phyloP scores from a whole-genome alignment of 2,329 filamentous ascomycete genomes.

The Aureobasidium uvarum region DNA sequence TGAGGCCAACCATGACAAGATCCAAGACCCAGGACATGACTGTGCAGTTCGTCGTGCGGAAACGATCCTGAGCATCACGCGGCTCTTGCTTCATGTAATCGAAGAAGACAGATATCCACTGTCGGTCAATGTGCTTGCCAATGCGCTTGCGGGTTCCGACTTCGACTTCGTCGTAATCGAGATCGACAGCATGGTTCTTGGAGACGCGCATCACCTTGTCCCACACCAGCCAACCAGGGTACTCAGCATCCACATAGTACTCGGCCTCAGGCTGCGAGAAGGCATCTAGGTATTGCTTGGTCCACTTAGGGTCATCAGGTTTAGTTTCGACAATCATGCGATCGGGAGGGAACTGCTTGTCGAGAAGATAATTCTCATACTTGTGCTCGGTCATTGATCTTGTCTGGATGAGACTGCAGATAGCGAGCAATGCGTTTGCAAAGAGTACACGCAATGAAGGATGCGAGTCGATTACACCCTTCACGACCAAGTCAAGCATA shows the following conservation, averaged over 20 bases:
- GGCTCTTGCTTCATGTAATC: conserved; percentile 96
- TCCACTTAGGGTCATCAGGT: conserved; percentile 74
- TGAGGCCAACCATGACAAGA: conserved; percentile 76
- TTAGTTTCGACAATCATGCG: conserved; percentile 72
- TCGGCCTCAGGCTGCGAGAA: conserved; percentile 77
- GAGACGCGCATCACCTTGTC: conserved; percentile 80
- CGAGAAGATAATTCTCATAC: conserved; percentile 81
- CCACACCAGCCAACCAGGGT: conserved; percentile 97
- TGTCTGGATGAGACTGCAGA: conserved; percentile 82
- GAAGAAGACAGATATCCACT: conserved; percentile 87
- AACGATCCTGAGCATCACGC: conserved; percentile 77
- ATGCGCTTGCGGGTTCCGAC: conserved; percentile 71
- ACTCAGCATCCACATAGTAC: conserved; percentile 88
- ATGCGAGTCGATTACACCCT: conserved; percentile 85
- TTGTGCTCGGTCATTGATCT: conserved; percentile 82
- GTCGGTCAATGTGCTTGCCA: conserved; percentile 71
- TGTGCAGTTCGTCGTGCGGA: conserved; percentile 83
- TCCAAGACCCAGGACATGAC: conserved; percentile 88
- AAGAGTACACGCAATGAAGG: conserved; percentile 81
- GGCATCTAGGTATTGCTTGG: conserved; percentile 69
- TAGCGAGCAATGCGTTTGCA: conserved; percentile 70
- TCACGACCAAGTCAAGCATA: conserved; percentile 78
- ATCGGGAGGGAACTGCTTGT: conserved; percentile 74
- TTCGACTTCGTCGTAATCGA: conserved; percentile 82
- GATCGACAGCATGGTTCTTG: conserved; percentile 64